A percentile compares a stretch with the other conserved stretches of the same genome.
Conservation (phyloP, 2,329 filamentous ascomycete genomes). For the Clonostachys byssicola region DNA sequence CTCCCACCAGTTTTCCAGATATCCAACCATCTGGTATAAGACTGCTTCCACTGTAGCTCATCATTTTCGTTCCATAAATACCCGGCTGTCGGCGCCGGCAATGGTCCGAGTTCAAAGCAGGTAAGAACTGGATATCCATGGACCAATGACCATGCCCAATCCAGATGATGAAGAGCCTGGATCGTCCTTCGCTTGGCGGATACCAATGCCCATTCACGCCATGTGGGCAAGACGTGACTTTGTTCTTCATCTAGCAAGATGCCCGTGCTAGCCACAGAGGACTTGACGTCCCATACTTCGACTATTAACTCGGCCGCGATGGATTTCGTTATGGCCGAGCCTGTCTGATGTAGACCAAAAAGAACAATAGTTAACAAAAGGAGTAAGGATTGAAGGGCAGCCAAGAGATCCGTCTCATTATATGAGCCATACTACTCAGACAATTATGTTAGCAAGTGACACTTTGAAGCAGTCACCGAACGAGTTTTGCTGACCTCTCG, state of each 20-base stretch:
- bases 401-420: constrained; percentile 1
- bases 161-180: constrained; percentile 8
- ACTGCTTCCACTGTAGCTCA: constrained; percentile 1
- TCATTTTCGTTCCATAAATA: constrained; percentile 6
- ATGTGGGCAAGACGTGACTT: constrained; percentile 3
- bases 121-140: constrained; percentile 8
- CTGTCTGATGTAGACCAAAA: neutral
- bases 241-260: constrained; percentile 6
- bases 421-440: constrained; percentile 2
- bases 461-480: too few species aligned
- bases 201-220: constrained; percentile 8
- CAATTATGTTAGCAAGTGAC: too few species aligned
- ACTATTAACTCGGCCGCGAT: constrained; percentile 4
- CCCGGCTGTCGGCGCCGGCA: constrained; percentile 7
- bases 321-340: neutral
- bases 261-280: constrained; percentile 4
- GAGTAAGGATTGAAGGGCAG: constrained; percentile 5
- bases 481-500: constrained; percentile 1
- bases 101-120: constrained; percentile 9
- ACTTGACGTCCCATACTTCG: constrained; percentile 8
- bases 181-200: constrained; percentile 9
- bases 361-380: constrained; percentile 5
- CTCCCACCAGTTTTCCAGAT: constrained; percentile 4
- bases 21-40: constrained; percentile 6
- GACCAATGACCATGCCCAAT: constrained; percentile 9